phyloP scores from a whole-genome alignment of 805 yeast genomes.

The Candida berthetii region DNA sequence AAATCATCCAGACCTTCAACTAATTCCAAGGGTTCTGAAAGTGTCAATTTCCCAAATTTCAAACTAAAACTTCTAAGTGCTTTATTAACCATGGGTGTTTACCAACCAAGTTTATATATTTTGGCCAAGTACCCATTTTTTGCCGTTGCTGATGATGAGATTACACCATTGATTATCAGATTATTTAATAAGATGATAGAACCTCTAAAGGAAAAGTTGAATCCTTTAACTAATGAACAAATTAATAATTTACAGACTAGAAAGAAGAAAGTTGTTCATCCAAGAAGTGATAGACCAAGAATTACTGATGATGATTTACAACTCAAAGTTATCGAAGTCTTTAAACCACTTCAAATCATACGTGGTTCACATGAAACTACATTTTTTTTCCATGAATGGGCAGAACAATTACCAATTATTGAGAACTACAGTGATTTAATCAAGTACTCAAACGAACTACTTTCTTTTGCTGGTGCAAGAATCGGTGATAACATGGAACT shows the following conservation, averaged over 20 bases:
- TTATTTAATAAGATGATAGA: constrained; percentile 41
- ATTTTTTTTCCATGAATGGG: constrained; percentile 50
- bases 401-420: constrained; percentile 29
- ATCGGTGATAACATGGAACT: constrained; percentile 42
- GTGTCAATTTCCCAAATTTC: constrained; percentile 15
- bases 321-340: constrained; percentile 14
- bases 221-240: constrained; percentile 11
- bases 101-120: constrained; percentile 55
- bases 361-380: constrained; percentile 10
- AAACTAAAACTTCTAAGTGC: constrained; percentile 45
- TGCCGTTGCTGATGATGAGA: constrained; percentile 43
- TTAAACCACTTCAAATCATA: constrained; percentile 22
- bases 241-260: constrained; percentile 15
- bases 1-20: constrained; percentile 1
- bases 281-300: background rate
- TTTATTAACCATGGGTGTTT: constrained; percentile 52
- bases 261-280: constrained; percentile 17
- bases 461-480: constrained; percentile 50
- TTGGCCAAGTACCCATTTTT: constrained; percentile 58
- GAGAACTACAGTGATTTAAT: constrained; percentile 37
- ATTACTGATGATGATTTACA: background rate
- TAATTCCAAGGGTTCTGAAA: constrained; percentile 3
- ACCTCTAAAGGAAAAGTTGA: constrained; percentile 34
- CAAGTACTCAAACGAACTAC: constrained; percentile 37
- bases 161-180: constrained; percentile 41